Base-by-base conservation (phyloP, 192 early-diverging fungal genomes). In the Podila clonocystis region DNA sequence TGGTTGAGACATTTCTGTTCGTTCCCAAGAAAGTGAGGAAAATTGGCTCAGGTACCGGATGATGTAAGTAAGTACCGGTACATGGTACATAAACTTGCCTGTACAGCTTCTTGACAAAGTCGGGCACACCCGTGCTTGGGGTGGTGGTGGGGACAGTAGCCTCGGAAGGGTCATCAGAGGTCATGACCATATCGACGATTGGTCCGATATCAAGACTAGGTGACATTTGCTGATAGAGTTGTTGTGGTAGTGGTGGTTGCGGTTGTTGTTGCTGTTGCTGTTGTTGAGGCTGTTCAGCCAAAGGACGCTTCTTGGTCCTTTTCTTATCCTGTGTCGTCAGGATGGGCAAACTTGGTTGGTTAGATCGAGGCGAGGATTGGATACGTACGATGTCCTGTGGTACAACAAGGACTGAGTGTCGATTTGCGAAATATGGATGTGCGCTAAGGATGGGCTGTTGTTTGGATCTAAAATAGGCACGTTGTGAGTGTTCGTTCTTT, bases 81-180 rank as follows among this genome's bases (percentile, higher is more conserved):
- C 4, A 63, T 29, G 24, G 29, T 22, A 67, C 41, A 45, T 31
- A 26, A 29, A 63, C 73, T 62, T 73, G 67, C 83, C 78, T 65
- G 65, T 72, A 86, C 3, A 85, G 83, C 24, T 87, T 87, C 52
- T 85, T 87, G 34, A 87, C 86, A 77, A 87, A 87, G 62, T 87
- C 86, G 13, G 86, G 82, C 6, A 82, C 84, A 33, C 84, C 84
- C 49, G 34, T 80, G 24, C 70, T 50, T 17, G 77, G 28, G 4
- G 52, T 12, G 13, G 77, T n/a, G 19, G 55, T 52, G 6, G 26
- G 24, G 2, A 19, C 62, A 17, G 64, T 24, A 41, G 60, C 68
- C 34, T 63, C 61, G 13, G 36, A 38, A 19, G 61, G 34, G 2
- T 80, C 77, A 15, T 80, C 77, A 31, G 59, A 62, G 28, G 62